These are phyloP conservation scores for Lichtheimia ornata DNA, from an alignment of 371 early-diverging fungal species.

Conservation along the genomic window DNA sequence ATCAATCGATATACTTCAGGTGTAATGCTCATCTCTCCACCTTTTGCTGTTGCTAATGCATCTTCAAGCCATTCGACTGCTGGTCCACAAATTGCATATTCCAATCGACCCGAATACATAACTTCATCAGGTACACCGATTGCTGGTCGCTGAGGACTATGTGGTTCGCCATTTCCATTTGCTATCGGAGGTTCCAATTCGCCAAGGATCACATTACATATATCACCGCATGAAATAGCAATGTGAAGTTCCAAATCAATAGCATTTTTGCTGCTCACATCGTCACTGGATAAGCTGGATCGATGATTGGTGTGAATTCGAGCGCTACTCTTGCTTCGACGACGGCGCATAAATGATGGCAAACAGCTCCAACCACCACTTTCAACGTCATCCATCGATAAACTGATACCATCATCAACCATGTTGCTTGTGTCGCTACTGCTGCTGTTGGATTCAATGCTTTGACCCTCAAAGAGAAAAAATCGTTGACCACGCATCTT, in stretches of 20 bases:
- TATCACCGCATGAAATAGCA: constrained; percentile 50
- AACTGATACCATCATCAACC: constrained; percentile 1
- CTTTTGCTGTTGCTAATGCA: constrained; percentile 45
- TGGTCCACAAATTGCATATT: constrained; percentile 56
- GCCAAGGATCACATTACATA: constrained; percentile 53
- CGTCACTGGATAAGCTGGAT: constrained; percentile 20
- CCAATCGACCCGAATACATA: constrained; percentile 37
- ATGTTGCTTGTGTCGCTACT: constrained; percentile 5
- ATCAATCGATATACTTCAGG: constrained; percentile 34
- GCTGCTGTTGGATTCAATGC: neutral
- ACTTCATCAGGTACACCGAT: constrained; percentile 1
- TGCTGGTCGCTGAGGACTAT: constrained; percentile 1
- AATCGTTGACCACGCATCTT: constrained; percentile 14
- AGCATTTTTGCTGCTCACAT: constrained; percentile 10
- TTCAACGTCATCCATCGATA: constrained; percentile 9
- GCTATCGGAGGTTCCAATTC: constrained; percentile 18
- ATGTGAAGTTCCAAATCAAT: constrained; percentile 54
- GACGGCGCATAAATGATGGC: constrained; percentile 12
- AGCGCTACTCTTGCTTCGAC: constrained; percentile 1
- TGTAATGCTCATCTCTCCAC: constrained; percentile 55
- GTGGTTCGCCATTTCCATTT: neutral
- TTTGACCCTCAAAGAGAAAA: constrained; percentile 19
- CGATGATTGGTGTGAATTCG: constrained; percentile 20
- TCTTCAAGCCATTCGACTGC: constrained; percentile 48
- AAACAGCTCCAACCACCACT: constrained; percentile 25